Evolutionary conservation across 495 filamentous ascomycete species (phyloP).

Genomic region (Xylaria cubensis): DNA sequence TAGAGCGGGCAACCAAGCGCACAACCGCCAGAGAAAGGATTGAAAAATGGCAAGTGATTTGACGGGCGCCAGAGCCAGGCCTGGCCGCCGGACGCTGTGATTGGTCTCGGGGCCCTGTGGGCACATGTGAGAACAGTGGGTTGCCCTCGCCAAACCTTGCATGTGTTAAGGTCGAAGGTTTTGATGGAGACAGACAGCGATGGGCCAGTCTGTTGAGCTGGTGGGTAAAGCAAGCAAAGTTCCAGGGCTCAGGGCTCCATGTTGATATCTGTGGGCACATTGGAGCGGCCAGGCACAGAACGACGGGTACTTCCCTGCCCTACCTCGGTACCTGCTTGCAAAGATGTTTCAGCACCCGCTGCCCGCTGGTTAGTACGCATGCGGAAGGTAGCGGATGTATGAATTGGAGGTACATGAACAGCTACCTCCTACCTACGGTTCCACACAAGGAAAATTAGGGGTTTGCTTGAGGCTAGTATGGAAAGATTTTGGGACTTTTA

Average conservation of each 20-base stretch:
- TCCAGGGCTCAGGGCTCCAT: neutral
- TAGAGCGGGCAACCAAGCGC: conserved; percentile 17
- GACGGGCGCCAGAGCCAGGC: conserved; percentile 20
- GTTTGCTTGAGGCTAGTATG: conserved; percentile 7
- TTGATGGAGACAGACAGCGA: neutral
- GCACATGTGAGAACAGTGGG: conserved; percentile 11
- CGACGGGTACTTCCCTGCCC: neutral
- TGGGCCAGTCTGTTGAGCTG: neutral
- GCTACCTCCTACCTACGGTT: neutral
- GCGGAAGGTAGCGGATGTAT: neutral
- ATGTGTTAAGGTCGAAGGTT: neutral
- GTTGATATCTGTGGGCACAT: neutral
- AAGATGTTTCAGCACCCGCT: neutral
- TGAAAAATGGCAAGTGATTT: conserved; percentile 38
- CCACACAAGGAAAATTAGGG: neutral
- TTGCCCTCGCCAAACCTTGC: neutral
- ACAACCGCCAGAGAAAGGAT: conserved; percentile 23
- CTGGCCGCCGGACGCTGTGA: neutral
- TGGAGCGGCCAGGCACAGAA: neutral
- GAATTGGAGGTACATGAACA: neutral
- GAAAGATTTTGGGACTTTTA: neutral
- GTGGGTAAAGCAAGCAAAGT: neutral
- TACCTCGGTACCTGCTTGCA: conserved; percentile 2
- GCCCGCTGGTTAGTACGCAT: neutral
- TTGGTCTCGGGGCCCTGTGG: neutral